Evolutionary conservation across 2,329 filamentous ascomycete species (phyloP).

Genomic region (Colletotrichum sojae): DNA sequence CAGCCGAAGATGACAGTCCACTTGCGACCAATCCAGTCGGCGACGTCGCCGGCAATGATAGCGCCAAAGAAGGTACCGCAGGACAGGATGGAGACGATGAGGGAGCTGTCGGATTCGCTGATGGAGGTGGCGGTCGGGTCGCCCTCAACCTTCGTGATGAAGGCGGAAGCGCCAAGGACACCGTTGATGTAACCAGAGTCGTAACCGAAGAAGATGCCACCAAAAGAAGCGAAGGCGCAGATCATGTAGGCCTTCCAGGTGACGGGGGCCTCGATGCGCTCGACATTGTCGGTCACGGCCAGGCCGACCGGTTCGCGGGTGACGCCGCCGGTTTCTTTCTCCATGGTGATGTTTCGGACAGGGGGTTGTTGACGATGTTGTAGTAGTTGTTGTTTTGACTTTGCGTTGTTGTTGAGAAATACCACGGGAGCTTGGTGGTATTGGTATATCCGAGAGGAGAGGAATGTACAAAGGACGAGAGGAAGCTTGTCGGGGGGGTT

Average conservation of each 20-base stretch:
- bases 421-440: conserved; percentile 19
- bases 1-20: conserved; percentile 81
- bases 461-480: conserved; percentile 21
- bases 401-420: not conserved
- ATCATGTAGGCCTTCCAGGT: conserved; percentile 78
- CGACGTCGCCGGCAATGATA: conserved; percentile 81
- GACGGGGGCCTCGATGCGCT: conserved; percentile 76
- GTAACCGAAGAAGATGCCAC: conserved; percentile 84
- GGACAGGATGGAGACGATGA: conserved; percentile 83
- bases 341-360: conserved; percentile 28
- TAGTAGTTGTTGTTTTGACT: conserved; percentile 8
- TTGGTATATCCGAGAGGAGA: conserved; percentile 15
- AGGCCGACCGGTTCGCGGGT: conserved; percentile 46
- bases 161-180: conserved; percentile 67
- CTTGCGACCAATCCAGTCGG: conserved; percentile 82
- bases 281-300: conserved; percentile 64
- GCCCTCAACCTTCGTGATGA: conserved; percentile 67
- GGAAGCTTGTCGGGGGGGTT: conserved; percentile 19
- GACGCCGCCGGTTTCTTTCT: conserved; percentile 38
- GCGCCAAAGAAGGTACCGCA: conserved; percentile 85
- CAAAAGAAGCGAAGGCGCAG: conserved; percentile 79
- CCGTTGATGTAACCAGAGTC: conserved; percentile 84
- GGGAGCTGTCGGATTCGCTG: conserved; percentile 61
- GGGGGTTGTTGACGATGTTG: too few relatives aligned
- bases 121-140: conserved; percentile 49